A percentile compares a stretch with the other conserved stretches of the same genome.
phyloP scores from a whole-genome alignment of 495 filamentous ascomycete species.

The Penicillium daleae region DNA sequence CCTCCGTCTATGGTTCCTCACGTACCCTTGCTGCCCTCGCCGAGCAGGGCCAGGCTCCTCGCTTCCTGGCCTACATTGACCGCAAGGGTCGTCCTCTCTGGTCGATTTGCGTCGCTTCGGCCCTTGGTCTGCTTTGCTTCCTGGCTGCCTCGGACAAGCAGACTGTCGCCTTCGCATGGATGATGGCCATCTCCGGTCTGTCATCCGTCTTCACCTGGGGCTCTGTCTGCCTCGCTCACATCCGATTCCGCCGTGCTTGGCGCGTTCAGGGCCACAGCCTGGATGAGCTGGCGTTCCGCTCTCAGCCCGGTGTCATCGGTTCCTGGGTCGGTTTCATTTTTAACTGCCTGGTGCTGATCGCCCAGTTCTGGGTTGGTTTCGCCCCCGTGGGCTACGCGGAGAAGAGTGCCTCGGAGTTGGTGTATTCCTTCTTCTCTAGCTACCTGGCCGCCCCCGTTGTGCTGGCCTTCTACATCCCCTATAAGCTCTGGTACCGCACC shows the following conservation, averaged over 20 bases:
- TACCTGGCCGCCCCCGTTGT: slow-evolving; percentile 89
- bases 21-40: slow-evolving; percentile 85
- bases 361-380: slow-evolving; percentile 92
- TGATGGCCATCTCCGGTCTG: slow-evolving; percentile 86
- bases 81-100: slow-evolving; percentile 79
- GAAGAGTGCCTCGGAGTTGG: slow-evolving; percentile 46
- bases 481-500: slow-evolving; percentile 80
- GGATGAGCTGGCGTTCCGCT: slow-evolving; percentile 77
- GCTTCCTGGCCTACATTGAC: slow-evolving; percentile 79
- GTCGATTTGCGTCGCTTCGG: slow-evolving; percentile 69
- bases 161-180: slow-evolving; percentile 76
- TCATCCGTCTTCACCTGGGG: slow-evolving; percentile 94
- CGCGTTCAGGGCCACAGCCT: slow-evolving; percentile 66
- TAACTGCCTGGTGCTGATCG: slow-evolving; percentile 81
- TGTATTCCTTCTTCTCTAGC: slow-evolving; percentile 69
- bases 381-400: slow-evolving; percentile 68
- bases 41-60: slow-evolving; percentile 81
- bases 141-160: slow-evolving; percentile 69
- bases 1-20: slow-evolving; percentile 83
- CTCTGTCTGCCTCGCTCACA: slow-evolving; percentile 84
- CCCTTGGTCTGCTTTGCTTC: slow-evolving; percentile 77
- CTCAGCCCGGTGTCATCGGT: slow-evolving; percentile 78
- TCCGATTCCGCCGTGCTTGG: slow-evolving; percentile 90
- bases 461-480: slow-evolving; percentile 69
- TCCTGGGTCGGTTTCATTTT: slow-evolving; percentile 83